Base-by-base conservation (phyloP, 2,329 filamentous ascomycete genomes). In the Lithohypha guttulata region DNA sequence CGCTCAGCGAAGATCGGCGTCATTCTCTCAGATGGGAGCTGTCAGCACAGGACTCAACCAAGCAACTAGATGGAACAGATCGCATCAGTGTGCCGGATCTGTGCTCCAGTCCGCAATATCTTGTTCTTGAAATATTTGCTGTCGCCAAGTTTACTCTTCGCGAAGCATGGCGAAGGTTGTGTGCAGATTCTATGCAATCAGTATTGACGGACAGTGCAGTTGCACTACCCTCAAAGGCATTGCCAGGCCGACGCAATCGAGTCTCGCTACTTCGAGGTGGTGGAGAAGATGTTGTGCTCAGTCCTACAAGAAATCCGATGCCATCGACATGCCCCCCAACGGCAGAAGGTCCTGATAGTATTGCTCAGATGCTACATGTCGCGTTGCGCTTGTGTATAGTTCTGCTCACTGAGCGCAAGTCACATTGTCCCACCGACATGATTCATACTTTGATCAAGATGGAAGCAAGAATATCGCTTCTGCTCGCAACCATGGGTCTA, bases 181-280 rank as follows among this genome's bases (percentile, higher is more conserved):
- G 34, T 11, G 37, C 50, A 29, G 49, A 94, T 58, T 79, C 87
- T 2, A 81, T 91, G 3, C 93, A 89, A 58, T 93, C 84, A 13
- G 82, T 89, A 7, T 72, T 96, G 11, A 84, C 89, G 31, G 91
- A 98, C 53, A 95, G 91, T 1, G 94, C 86, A 0, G 78, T 95
- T 18, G 93, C 86, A 0, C 85, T 87, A 1, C 35, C 35, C 5
- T 39, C 35, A 3, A 39, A 22, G 14, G 18, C 6, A 11, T 3
- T 21, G 3, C 18, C 42, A 50, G 0, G 67, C 89, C 25, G 63
- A 64, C 48, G 44, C 31, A 46, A 48, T 6, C 44, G 48, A 26
- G 36, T 52, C 9, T 50, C 49, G 3, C 46, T 52, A 23, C 35
- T 52, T 6, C 49, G 44, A 14, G 34, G 37, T 10, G 22, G 25